Conservation (phyloP, 352 stramenopile species). For the Pythium vanterpoolii region DNA sequence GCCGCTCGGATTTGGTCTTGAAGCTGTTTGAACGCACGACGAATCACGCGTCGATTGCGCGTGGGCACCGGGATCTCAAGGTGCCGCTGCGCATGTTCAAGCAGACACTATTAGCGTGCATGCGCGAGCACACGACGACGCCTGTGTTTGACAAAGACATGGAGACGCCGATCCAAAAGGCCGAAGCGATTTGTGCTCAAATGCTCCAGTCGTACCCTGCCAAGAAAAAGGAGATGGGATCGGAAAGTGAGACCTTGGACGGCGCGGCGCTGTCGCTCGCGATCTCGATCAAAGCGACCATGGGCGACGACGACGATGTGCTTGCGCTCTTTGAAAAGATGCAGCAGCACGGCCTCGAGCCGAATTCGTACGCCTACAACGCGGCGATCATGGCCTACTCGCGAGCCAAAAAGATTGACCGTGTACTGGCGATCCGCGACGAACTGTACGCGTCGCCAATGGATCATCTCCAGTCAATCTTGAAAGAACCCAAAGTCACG, state of each 20-base stretch:
- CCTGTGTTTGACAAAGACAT: slow-evolving; percentile 19
- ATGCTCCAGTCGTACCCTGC: slow-evolving; percentile 48
- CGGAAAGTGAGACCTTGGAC: slow-evolving; percentile 41
- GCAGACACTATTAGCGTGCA: slow-evolving; percentile 42
- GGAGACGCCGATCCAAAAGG: slow-evolving; percentile 35
- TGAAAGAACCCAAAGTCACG: slow-evolving; percentile 48
- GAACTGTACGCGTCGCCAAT: slow-evolving; percentile 8
- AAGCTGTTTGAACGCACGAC: slow-evolving; percentile 59
- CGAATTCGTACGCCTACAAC: slow-evolving; percentile 79
- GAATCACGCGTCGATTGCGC: slow-evolving; percentile 40
- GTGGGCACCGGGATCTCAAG: slow-evolving; percentile 10
- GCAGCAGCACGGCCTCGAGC: slow-evolving; percentile 47
- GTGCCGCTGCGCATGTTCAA: slow-evolving; percentile 75
- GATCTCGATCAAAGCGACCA: slow-evolving; percentile 73
- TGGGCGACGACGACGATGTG: slow-evolving; percentile 72
- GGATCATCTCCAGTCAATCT: slow-evolving; percentile 17
- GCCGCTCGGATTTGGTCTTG: slow-evolving; percentile 42
- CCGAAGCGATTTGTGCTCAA: slow-evolving; percentile 56
- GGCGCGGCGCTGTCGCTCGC: slow-evolving; percentile 70
- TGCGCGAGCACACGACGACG: slow-evolving; percentile 36
- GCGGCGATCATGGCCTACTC: slow-evolving; percentile 73
- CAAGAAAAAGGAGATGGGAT: background rate
- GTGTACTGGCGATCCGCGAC: slow-evolving; percentile 57
- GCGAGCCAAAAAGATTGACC: slow-evolving; percentile 40
- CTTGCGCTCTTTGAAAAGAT: slow-evolving; percentile 73